Conservation (phyloP, 129 eudicot genomes). For the Glebionis coronaria region DNA sequence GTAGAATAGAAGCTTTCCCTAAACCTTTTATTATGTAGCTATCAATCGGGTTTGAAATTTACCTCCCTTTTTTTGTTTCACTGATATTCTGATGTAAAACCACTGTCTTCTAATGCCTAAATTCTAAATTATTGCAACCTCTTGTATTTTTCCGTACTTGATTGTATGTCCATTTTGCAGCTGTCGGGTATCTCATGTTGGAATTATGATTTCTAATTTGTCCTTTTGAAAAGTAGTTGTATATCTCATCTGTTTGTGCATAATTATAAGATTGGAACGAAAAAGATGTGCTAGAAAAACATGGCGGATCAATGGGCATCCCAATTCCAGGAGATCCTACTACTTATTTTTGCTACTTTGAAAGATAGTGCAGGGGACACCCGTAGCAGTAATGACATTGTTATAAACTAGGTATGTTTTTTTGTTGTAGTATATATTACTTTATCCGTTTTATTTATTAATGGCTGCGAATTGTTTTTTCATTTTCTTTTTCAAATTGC, state of each 20-base stretch:
- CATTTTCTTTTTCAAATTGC: no score
- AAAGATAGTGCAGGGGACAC: no score
- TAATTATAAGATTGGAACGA: constrained; percentile 68
- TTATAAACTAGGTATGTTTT: no score
- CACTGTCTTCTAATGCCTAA: neutral
- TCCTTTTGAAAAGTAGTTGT: neutral
- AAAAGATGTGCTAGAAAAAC: constrained; percentile 63
- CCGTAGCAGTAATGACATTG: no score
- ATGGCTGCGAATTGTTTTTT: no score
- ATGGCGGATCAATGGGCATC: constrained; percentile 96
- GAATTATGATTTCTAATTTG: neutral
- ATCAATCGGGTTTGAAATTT: no score
- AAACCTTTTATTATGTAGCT: no score
- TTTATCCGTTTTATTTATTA: no score
- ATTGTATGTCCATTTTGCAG: neutral
- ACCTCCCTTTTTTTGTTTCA: no score
- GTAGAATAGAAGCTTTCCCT: no score
- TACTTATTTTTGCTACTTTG: no score
- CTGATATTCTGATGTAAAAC: constrained; percentile 5
- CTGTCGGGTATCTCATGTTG: neutral
- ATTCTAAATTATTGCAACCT: neutral
- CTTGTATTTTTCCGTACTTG: neutral
- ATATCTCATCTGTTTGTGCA: neutral
- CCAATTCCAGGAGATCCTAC: constrained; percentile 68
- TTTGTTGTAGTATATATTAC: no score